Base-by-base conservation (phyloP, 768 basidiomycete species). In the Lactarius hatsudake region DNA sequence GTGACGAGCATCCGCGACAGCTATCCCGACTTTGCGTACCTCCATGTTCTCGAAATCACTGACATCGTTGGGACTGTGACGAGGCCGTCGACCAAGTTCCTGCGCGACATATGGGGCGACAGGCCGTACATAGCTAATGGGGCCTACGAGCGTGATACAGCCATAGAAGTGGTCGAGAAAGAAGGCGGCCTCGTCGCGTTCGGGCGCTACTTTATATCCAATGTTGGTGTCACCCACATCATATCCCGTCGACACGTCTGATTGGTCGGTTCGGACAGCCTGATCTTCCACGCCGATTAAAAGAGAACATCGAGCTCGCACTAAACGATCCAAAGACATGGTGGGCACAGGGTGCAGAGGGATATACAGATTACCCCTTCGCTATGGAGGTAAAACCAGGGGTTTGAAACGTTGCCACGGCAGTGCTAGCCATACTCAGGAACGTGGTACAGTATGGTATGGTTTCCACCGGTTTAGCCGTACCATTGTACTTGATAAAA, bases 41-140 rank as follows among this genome's bases (percentile, higher is more conserved):
- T 76, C 53, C 79, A 81, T 68, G 57, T 77, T 48, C 62, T 77
- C 28, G 76, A 79, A 63, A 70, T 74, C 15, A 53, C 65, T 28
- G 34, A 64, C 4, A 28, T 30, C 30, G 28, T 66, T 3, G 68
- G 65, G 28, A 28, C 28, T 28, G 36, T 4, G 1, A 8, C 20
- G n/a, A 42, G 20, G 36, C 59, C 63, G 7, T 73, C 72, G 6
- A 72, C 70, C 58, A 66, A 74, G 28, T 67, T 71, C 60, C 26
- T 74, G 51, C 70, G 73, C 12, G 67, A 71, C 6, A 66, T 74
- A 13, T 75, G 74, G 74, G 64, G 64, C 4, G 59, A 61, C 8
- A 45, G 69, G 2, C 59, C 65, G 26, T 70, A 73, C 28, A 72
- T 76, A 54, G 53, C 65, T 36, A 73, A 72, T 18, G 72, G 71